Evolutionary conservation across 2,329 filamentous ascomycete species (phyloP).

Genomic region (Corinectria fuckeliana): DNA sequence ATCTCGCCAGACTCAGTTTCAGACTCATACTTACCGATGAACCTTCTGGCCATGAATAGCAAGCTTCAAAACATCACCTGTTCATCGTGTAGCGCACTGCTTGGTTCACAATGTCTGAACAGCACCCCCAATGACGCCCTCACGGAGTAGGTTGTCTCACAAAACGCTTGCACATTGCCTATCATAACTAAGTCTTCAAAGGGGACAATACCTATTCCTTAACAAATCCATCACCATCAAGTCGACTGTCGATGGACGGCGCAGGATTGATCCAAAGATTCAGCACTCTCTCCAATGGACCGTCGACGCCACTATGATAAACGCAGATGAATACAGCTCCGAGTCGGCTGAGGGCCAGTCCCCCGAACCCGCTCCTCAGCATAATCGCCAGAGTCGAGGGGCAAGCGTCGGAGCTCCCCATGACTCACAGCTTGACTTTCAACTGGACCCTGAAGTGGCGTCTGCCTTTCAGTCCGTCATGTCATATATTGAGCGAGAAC

Average conservation of each 20-base stretch:
- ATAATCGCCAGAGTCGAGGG: not conserved
- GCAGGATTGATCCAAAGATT: constrained; percentile 41
- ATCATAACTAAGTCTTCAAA: constrained; percentile 27
- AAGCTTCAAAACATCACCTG: constrained; percentile 47
- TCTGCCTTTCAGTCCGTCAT: constrained; percentile 46
- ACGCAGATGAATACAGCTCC: constrained; percentile 4
- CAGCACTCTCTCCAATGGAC: constrained; percentile 43
- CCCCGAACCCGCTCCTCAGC: not conserved
- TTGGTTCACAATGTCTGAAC: constrained; percentile 46
- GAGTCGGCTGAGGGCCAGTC: not conserved
- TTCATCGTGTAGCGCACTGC: constrained; percentile 35
- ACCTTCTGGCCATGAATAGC: constrained; percentile 31
- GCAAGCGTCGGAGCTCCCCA: constrained; percentile 15
- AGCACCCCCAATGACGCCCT: constrained; percentile 47
- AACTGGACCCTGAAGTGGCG: constrained; percentile 45
- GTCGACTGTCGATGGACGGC: constrained; percentile 24
- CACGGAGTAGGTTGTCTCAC: constrained; percentile 40
- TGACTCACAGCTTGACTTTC: constrained; percentile 41
- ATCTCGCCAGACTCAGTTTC: too few species aligned
- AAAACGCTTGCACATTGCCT: not conserved
- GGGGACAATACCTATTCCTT: constrained; percentile 47
- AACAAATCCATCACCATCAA: constrained; percentile 39
- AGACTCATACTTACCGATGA: not conserved
- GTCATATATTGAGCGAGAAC: constrained; percentile 43
- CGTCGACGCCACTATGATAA: constrained; percentile 15